Conservation (phyloP, 345 rosid species). For the Laguncularia racemosa region DNA sequence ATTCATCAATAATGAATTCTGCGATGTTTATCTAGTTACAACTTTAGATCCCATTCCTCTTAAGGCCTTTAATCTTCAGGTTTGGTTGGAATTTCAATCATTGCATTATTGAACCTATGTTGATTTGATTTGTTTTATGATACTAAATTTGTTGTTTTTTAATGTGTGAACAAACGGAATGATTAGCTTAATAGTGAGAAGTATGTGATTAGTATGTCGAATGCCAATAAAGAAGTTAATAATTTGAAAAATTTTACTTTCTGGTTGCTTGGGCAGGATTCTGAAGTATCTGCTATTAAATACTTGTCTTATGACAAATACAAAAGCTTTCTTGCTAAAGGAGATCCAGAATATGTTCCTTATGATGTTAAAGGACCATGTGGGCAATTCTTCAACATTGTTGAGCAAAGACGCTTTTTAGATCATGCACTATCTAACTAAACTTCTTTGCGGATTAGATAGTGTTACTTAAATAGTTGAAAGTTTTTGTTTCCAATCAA, state of each 20-base stretch:
- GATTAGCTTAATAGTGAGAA: no score
- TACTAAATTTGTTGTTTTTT: no score
- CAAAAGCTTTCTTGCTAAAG: conserved; percentile 45
- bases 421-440: no score
- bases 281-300: conserved; percentile 84
- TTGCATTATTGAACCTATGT: no score
- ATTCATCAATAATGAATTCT: conserved; percentile 78
- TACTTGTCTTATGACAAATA: conserved; percentile 60
- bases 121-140: no score
- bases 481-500: no score
- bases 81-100: conserved; percentile 17
- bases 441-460: not conserved
- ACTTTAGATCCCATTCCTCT: conserved; percentile 73
- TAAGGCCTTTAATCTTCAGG: conserved; percentile 91
- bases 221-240: no score
- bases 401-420: conserved; percentile 40
- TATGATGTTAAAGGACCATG: conserved; percentile 62
- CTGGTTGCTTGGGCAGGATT: conserved; percentile 33
- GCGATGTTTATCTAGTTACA: conserved; percentile 82
- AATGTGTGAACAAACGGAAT: no score
- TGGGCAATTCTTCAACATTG: conserved; percentile 60
- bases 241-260: not conserved
- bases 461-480: no score
- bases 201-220: no score
- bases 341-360: conserved; percentile 72